phyloP scores from a whole-genome alignment of 1,284 basidiomycete genomes.

The Ganoderma multipileum region DNA sequence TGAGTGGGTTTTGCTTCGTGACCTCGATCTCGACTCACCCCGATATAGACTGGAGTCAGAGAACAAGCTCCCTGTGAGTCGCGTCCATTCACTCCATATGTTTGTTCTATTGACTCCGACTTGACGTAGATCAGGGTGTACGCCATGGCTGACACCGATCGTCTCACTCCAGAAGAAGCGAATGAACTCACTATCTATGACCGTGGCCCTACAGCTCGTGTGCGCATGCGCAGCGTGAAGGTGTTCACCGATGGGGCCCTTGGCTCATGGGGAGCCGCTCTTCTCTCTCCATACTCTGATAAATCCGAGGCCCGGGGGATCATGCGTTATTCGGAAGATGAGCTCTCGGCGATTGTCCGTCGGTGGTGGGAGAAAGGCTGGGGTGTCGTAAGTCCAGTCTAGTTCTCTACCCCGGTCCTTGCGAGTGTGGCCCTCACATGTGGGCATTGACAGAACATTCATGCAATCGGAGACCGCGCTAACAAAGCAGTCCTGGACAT shows the following conservation, averaged over 20 bases:
- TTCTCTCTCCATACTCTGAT: constrained; percentile 87
- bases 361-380: constrained; percentile 63
- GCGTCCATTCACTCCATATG: not conserved
- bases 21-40: not conserved
- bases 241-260: constrained; percentile 88
- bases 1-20: constrained; percentile 35
- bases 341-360: constrained; percentile 12
- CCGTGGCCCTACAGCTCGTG: constrained; percentile 65
- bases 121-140: constrained; percentile 71
- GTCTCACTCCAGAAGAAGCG: constrained; percentile 70
- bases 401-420: not conserved
- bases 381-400: constrained; percentile 62
- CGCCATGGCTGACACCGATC: constrained; percentile 71
- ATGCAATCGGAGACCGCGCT: constrained; percentile 92
- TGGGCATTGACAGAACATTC: constrained; percentile 76
- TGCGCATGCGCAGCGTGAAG: constrained; percentile 84
- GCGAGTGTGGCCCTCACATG: not conserved
- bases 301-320: constrained; percentile 74
- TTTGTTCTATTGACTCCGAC: not conserved
- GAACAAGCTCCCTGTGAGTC: constrained; percentile 67
- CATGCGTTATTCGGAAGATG: constrained; percentile 50
- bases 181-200: constrained; percentile 66
- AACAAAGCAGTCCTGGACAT: constrained; percentile 85
- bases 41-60: constrained; percentile 51
- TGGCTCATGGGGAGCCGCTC: constrained; percentile 90